Evolutionary conservation across 148 eudicot genomes (phyloP), one percentile per base, ranked within the genome.

Genomic region (Silene uniflora): DNA sequence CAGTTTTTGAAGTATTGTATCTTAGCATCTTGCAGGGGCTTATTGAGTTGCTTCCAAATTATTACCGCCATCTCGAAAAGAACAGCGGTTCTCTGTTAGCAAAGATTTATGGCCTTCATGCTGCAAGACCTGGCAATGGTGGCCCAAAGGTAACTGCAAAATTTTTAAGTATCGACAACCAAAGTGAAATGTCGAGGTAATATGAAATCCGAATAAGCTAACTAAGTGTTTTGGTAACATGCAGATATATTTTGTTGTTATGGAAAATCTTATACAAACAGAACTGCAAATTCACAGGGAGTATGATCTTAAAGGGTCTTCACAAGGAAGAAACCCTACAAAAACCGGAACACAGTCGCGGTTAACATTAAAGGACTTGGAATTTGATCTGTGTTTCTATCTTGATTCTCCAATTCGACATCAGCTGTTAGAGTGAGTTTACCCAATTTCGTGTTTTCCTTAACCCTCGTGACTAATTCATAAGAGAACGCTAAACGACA

Each of bases 301-400:
- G 32, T 85, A 74, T 83, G 88, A 85, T 69, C 82, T 85, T 10
- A 85, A 85, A 83, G 85, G 88, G 70, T 80, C 88, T 19, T 63
- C 85, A 65, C 83, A 83, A 77, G 84, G 87, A 58, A 77, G 87
- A 77, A 77, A 71, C 58, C 78, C 79, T n/a, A 77, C 67, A n/a
- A 83, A 67, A 78, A 5, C 60, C 39, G 76, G 61, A 73, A 23
- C 49, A 68, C 78, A 61, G 16, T 27, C 73, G 22, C 73, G 75
- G 69, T 14, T 62, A 27, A 80, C 83, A 13, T 52, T 85, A 21
- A 83, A 85, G 76, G 88, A 85, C 62, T 46, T 69, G 19, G 88
- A 82, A 69, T 83, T 85, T 11, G 84, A 85, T 78, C 69, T 82
- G 23, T 85, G 84, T 77, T 85, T 85, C 58, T 80, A 75, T 55